Evolutionary conservation across 768 basidiomycete species (phyloP).

Genomic region (Lactarius deliciosus): DNA sequence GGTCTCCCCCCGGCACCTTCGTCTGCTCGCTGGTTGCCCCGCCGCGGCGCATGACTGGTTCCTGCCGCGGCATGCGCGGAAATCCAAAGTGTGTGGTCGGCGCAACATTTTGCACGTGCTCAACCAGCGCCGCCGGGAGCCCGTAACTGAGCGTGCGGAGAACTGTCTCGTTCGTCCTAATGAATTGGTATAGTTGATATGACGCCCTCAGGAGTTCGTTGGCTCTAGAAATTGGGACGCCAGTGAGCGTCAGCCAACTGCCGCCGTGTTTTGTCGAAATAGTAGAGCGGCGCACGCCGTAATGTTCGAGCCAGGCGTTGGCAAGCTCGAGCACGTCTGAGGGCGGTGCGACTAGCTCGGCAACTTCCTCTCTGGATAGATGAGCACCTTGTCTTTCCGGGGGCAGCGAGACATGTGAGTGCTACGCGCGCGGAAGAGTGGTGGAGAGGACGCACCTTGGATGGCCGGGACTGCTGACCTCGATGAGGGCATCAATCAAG

Average conservation of each 20-base stretch:
- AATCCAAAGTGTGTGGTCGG: background rate
- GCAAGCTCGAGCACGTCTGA: too few species aligned
- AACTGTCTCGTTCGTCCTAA: background rate
- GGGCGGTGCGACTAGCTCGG: too few species aligned
- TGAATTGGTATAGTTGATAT: too few species aligned
- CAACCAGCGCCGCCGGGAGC: background rate
- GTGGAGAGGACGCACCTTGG: background rate
- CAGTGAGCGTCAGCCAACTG: too few species aligned
- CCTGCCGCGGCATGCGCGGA: background rate
- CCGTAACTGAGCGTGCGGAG: background rate
- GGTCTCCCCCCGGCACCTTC: too few species aligned
- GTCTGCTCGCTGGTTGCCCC: background rate
- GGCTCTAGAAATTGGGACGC: too few species aligned
- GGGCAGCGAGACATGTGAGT: too few species aligned
- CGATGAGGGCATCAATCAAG: background rate
- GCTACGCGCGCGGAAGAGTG: background rate
- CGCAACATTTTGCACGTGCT: background rate
- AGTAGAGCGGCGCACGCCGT: too few species aligned
- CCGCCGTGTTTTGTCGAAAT: too few species aligned
- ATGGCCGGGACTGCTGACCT: background rate
- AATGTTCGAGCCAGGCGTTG: too few species aligned
- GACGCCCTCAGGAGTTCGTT: too few species aligned
- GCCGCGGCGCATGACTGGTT: background rate
- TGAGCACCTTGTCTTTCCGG: background rate
- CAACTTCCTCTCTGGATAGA: background rate